Evolutionary conservation across 257 asterid species (phyloP).

Genomic region (Solanum chiquidenum): DNA sequence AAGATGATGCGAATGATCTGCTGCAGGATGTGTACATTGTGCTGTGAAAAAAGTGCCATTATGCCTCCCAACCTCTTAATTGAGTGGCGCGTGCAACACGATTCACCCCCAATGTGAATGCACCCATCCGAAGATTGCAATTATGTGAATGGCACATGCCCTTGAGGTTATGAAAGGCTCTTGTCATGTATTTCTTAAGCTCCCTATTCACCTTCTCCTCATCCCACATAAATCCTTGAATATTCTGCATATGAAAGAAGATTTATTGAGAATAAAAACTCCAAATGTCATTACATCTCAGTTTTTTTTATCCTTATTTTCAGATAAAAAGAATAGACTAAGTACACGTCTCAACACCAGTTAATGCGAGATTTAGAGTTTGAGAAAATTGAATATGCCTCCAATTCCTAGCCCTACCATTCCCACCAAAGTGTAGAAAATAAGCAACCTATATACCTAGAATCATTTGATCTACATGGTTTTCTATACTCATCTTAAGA

Average conservation of each 20-base stretch:
- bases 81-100: constrained; percentile 81
- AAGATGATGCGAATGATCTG: background rate
- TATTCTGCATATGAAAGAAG: constrained; percentile 35
- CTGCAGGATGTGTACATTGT: background rate
- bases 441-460: background rate
- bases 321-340: background rate
- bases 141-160: constrained; percentile 47
- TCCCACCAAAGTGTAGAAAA: background rate
- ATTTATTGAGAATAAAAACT: background rate
- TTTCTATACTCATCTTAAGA: background rate
- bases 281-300: background rate
- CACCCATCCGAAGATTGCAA: constrained; percentile 91
- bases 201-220: constrained; percentile 72
- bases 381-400: background rate
- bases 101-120: constrained; percentile 70
- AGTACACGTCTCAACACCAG: background rate
- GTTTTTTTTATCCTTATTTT: background rate
- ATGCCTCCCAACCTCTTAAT: constrained; percentile 87
- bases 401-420: background rate
- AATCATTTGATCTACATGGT: background rate
- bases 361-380: background rate
- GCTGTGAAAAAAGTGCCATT: background rate
- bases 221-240: constrained; percentile 90
- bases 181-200: constrained; percentile 69
- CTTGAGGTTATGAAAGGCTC: constrained; percentile 57